Base-by-base conservation (phyloP, 2,329 filamentous ascomycete genomes). In the Curvularia hawaiiensis region DNA sequence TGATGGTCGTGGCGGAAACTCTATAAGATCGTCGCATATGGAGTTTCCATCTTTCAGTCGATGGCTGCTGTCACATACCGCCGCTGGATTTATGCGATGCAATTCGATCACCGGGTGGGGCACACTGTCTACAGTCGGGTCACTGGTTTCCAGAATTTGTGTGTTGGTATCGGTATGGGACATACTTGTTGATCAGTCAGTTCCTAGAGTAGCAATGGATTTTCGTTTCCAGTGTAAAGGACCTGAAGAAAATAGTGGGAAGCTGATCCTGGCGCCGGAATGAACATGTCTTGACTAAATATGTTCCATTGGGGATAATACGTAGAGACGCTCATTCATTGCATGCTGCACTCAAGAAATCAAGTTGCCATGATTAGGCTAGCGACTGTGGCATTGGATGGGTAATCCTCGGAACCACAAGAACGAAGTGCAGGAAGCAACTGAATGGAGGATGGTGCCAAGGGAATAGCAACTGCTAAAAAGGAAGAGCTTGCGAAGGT, bases 1-100 rank as follows among this genome's bases (percentile, higher is more conserved):
- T 1, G 75, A 77, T 1, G 79, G 79, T 30, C 79, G 76, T 3
- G 80, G 79, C 0, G 80, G 72, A 18, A 70, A 74, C 44, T 78
- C 74, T 22, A 55, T 49, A 2, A 66, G 64, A 48, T 71, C 68
- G 38, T 62, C 54, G 50, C 63, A 41, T 41, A 24, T 22, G 18
- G 39, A 14, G 20, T 11, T 41, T 14, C 20, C 20, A 14, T 41
- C 20, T 24, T 22, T 12, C 10, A 24, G 14, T 10, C 26, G 26
- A 31, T 11, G 4, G 5, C 28, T 28, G 4, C 24, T 20, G 14
- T 22, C 8, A 12, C 9, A 20, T 22, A 24, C 16, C 4, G 39
- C 18, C 10, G 39, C 12, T 41, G 10, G 20, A 41, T 22, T 22
- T 9, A 22, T 10, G 20, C 10, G 20, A 20, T 14, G 8, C 39